These are phyloP conservation scores for Chalciporus sphaerocephalus DNA, from an alignment of 768 basidiomycete genomes.

Conservation along the genomic window DNA sequence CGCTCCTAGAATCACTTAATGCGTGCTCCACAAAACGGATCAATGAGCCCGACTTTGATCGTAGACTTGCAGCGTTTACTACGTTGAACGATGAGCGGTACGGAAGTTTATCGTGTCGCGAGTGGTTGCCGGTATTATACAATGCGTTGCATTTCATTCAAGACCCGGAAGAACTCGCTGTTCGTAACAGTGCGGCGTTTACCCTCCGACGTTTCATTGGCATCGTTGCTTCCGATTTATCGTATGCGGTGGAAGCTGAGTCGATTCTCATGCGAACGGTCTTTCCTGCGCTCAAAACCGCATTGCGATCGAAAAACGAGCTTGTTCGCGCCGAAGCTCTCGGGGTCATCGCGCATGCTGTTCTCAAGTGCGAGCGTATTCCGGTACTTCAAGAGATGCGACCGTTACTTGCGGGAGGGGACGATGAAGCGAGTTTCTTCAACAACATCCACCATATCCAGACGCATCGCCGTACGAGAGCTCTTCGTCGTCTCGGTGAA, in stretches of 20 bases:
- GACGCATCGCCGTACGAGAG: slow-evolving; percentile 81
- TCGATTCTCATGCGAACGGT: slow-evolving; percentile 58
- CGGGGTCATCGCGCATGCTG: slow-evolving; percentile 70
- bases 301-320: slow-evolving; percentile 75
- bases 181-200: slow-evolving; percentile 76
- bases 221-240: slow-evolving; percentile 33
- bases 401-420: slow-evolving; percentile 75
- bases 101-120: slow-evolving; percentile 42
- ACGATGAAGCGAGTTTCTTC: slow-evolving; percentile 96
- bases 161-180: slow-evolving; percentile 81
- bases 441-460: slow-evolving; percentile 94
- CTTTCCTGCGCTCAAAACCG: slow-evolving; percentile 75
- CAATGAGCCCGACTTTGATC: slow-evolving; percentile 92
- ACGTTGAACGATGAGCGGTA: slow-evolving; percentile 66
- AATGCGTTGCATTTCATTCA: slow-evolving; percentile 84
- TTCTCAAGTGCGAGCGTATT: slow-evolving; percentile 58
- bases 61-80: slow-evolving; percentile 72
- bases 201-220: slow-evolving; percentile 78
- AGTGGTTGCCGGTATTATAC: slow-evolving; percentile 82
- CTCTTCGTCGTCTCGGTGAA: slow-evolving; percentile 80
- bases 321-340: slow-evolving; percentile 83
- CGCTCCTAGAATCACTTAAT: slow-evolving; percentile 67
- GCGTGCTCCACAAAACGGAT: slow-evolving; percentile 78
- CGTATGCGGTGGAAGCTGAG: slow-evolving; percentile 42
- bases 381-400: slow-evolving; percentile 71